A percentile compares a stretch with the other conserved stretches of the same genome.
phyloP scores from a whole-genome alignment of 129 eudicot species.

The Tagetes erecta region DNA sequence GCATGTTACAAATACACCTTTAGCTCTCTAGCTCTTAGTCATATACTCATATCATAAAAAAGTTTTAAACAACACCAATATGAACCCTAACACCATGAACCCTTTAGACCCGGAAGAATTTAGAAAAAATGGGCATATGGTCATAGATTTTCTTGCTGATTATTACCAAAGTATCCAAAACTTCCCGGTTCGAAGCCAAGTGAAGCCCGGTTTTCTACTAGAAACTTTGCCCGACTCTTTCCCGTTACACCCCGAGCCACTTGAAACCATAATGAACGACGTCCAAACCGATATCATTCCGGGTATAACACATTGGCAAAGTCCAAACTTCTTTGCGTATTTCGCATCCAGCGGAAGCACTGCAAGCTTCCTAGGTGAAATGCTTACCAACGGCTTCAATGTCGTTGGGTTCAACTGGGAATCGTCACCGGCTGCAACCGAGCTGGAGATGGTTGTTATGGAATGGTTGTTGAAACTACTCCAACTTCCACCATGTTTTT shows the following conservation, averaged over 20 bases:
- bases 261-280: slow-evolving; percentile 38
- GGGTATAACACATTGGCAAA: no score
- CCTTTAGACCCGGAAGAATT: no score
- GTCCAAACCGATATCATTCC: slow-evolving; percentile 27
- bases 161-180: no score
- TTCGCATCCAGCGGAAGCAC: slow-evolving; percentile 32
- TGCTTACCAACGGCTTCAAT: slow-evolving; percentile 31
- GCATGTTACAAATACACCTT: no score
- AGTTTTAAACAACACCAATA: no score
- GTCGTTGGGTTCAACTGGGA: slow-evolving; percentile 23
- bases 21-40: no score
- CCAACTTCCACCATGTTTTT: slow-evolving; percentile 34
- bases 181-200: slow-evolving; percentile 27
- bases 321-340: slow-evolving; percentile 36
- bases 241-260: slow-evolving; percentile 29
- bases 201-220: slow-evolving; percentile 31
- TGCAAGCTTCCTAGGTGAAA: slow-evolving; percentile 38
- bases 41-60: no score
- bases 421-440: slow-evolving; percentile 43
- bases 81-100: no score
- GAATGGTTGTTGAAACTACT: slow-evolving; percentile 41
- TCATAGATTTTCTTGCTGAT: no score
- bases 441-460: slow-evolving; percentile 43
- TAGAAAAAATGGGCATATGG: no score
- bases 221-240: slow-evolving; percentile 26